These are phyloP conservation scores for Daldinia decipiens DNA, from an alignment of 495 filamentous ascomycete genomes.

Conservation along the genomic window DNA sequence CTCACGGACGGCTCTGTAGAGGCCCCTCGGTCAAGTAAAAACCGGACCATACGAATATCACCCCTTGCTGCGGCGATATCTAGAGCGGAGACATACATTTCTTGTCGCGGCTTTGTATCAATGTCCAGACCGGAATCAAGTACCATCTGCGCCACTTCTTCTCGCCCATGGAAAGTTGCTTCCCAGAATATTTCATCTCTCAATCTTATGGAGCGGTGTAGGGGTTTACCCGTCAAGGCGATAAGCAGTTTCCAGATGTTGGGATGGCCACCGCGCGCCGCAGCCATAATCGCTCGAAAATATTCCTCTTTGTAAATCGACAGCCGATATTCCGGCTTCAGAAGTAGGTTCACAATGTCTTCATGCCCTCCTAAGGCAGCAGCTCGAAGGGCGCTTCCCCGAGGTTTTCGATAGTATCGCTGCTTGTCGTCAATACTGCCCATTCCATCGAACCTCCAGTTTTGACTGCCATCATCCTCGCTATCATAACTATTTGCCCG, in stretches of 20 bases:
- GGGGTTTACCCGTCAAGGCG: not conserved
- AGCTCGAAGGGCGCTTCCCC: not conserved
- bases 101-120: not conserved
- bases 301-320: not conserved
- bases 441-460: not conserved
- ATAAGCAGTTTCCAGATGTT: not conserved
- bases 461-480: not conserved
- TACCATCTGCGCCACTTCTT: not conserved
- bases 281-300: not conserved
- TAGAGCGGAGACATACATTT: not conserved
- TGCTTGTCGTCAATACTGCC: too few species aligned
- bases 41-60: not conserved
- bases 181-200: not conserved
- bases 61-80: not conserved
- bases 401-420: not conserved
- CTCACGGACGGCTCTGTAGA: not conserved
- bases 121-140: not conserved
- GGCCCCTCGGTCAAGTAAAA: not conserved
- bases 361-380: slow-evolving; percentile 16
- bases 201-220: not conserved
- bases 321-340: not conserved
- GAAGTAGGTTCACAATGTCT: slow-evolving; percentile 10
- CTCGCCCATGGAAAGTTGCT: not conserved
- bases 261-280: slow-evolving; percentile 1
- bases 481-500: not conserved